Evolutionary conservation across 441 rosid species (phyloP).

Genomic region (Erodium texanum): DNA sequence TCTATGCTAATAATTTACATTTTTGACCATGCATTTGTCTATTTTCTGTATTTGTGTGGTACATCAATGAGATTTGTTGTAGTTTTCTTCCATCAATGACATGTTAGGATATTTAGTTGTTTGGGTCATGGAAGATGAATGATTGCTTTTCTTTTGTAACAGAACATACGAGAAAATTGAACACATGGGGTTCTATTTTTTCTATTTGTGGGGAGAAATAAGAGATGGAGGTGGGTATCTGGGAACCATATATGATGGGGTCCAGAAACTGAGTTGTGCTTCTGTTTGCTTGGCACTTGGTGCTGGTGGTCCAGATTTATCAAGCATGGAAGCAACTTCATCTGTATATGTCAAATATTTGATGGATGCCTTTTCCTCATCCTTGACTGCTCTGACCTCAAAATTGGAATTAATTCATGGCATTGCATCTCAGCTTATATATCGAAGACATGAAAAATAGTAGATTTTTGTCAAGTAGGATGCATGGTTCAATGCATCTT

Average conservation of each 20-base stretch:
- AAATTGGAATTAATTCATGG: constrained; percentile 3
- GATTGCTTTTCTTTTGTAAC: not conserved
- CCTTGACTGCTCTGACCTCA: constrained; percentile 6
- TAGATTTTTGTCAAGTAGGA: not conserved
- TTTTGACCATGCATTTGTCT: not conserved
- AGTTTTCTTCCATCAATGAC: not conserved
- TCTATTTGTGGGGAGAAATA: not conserved
- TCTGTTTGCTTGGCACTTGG: constrained; percentile 16
- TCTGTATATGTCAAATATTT: constrained; percentile 11
- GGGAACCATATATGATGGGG: constrained; percentile 17
- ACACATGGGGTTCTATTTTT: not conserved
- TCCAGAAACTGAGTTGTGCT: constrained; percentile 25
- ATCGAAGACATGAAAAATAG: too few species aligned
- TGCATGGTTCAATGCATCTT: not conserved
- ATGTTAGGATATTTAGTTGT: not conserved
- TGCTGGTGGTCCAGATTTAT: constrained; percentile 33
- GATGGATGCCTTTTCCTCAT: constrained; percentile 2
- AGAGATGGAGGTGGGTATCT: constrained; percentile 15
- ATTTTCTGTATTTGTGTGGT: not conserved
- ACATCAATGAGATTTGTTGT: not conserved
- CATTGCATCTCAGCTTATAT: too few species aligned
- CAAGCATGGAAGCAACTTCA: not conserved
- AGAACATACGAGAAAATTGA: not conserved
- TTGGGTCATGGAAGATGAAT: not conserved
- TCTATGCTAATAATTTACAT: not conserved